Evolutionary conservation across 352 stramenopile species (phyloP), one percentile per base, ranked within the genome.

Genomic region (Globisporangium ultimum): DNA sequence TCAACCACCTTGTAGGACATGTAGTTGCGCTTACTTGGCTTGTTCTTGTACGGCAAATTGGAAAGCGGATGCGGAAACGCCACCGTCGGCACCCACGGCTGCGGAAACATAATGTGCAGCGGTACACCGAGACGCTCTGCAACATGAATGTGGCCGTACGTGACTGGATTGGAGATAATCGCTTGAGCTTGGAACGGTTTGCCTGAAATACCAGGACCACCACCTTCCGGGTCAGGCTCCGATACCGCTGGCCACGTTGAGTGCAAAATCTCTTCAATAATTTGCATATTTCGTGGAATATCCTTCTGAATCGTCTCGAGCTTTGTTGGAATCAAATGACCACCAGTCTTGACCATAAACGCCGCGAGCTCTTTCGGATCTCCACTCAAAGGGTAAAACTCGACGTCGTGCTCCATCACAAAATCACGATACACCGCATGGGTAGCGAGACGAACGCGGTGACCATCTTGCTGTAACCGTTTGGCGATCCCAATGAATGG

Each of bases 131-230:
- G 79, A 6, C 85, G 78, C 65, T 98, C 94, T 0, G 91, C 93
- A 6, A 97, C 91, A 67, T 98, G 91, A 42, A 97, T 88, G 66
- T 98, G 92, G 10, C 89, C 92, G 48, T 97, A 97, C 21, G 80
- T 89, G 2, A 97, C 89, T 2, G 94, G 93, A 53, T 98, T 98
- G n/a, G 89, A 89, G 67, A 98, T 98, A 34, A 98, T 97, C 3
- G 89, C 91, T 53, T 98, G 74, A 1, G 92, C 91, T 49, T 72
- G 80, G 61, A 98, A 98, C 0, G 85, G 71, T 42, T 70, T 63
- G 14, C 72, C 74, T 22, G 53, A 68, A 10, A 78, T 55, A 0
- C 76, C 75, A 2, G 64, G 63, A 1, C 77, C 80, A 40, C 70
- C 61, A 17, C 75, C 82, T n/a, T 96, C 73, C 0, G 91, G 91